Conservation (phyloP, 2,329 filamentous ascomycete species). For the Amauroascus niger region DNA sequence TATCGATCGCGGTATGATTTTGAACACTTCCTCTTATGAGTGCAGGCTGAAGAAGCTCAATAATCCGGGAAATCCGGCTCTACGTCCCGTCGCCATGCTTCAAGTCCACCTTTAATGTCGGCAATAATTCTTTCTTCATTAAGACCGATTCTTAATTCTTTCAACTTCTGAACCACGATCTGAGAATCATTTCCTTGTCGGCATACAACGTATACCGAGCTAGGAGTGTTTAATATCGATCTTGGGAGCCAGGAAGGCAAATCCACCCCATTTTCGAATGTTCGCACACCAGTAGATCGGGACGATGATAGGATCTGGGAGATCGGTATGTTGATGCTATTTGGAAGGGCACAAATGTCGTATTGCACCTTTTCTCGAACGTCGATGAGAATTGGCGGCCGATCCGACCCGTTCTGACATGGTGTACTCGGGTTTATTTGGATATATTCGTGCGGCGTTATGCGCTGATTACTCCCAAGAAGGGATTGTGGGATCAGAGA, state of each 20-base stretch:
- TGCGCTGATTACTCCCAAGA: slow-evolving; percentile 55
- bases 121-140: slow-evolving; percentile 29
- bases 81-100: slow-evolving; percentile 36
- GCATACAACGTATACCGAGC: slow-evolving; percentile 38
- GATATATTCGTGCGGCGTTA: slow-evolving; percentile 55
- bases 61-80: slow-evolving; percentile 37
- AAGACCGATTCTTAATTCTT: slow-evolving; percentile 30
- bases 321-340: slow-evolving; percentile 55
- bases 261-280: not conserved
- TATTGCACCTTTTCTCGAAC: slow-evolving; percentile 80
- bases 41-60: slow-evolving; percentile 16
- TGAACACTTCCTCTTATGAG: not conserved
- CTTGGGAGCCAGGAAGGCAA: slow-evolving; percentile 1
- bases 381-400: slow-evolving; percentile 59
- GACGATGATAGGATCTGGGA: slow-evolving; percentile 31
- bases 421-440: slow-evolving; percentile 10
- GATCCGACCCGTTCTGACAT: not conserved
- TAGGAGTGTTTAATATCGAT: not conserved
- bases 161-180: slow-evolving; percentile 35
- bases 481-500: slow-evolving; percentile 46
- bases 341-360: slow-evolving; percentile 64
- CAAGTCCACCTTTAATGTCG: slow-evolving; percentile 37
- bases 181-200: slow-evolving; percentile 44
- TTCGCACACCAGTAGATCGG: not conserved
- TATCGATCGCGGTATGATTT: not conserved